Percentiles rank a stretch among this genome's conserved stretches.
Evolutionary conservation across 768 basidiomycete species (phyloP).

Genomic region (Boletus subparvulus): DNA sequence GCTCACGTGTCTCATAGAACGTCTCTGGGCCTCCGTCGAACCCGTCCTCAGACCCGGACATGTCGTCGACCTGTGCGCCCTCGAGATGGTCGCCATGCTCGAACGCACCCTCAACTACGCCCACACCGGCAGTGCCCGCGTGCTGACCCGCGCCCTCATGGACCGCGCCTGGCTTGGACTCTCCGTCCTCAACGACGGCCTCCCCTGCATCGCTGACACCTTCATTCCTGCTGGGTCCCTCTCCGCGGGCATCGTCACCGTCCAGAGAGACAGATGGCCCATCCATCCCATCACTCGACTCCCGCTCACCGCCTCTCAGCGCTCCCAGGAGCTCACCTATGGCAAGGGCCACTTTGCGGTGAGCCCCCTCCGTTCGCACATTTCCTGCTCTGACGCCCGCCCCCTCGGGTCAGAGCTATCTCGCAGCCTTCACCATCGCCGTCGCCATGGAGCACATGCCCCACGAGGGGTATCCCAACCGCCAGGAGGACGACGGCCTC

Average conservation of each 20-base stretch:
- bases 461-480: not conserved
- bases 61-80: not conserved
- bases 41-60: not conserved
- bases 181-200: not conserved
- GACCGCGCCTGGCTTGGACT: not conserved
- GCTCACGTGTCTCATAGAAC: not conserved
- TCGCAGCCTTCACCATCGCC: not conserved
- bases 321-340: not conserved
- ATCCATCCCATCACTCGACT: not conserved
- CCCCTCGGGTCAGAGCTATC: not conserved
- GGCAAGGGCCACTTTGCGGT: not conserved
- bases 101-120: slow-evolving; percentile 1
- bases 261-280: not conserved
- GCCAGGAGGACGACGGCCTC: not conserved
- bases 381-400: not conserved
- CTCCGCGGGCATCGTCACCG: not conserved
- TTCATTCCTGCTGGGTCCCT: not conserved
- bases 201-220: not conserved
- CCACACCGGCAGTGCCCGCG: not conserved
- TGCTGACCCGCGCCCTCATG: slow-evolving; percentile 1
- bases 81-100: not conserved
- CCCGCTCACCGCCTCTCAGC: not conserved
- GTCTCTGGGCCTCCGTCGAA: not conserved
- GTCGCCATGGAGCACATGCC: not conserved
- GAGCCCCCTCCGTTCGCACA: not conserved